Evolutionary conservation across 179 eudicot genomes (phyloP).

Genomic region (Corrigiola litoralis): DNA sequence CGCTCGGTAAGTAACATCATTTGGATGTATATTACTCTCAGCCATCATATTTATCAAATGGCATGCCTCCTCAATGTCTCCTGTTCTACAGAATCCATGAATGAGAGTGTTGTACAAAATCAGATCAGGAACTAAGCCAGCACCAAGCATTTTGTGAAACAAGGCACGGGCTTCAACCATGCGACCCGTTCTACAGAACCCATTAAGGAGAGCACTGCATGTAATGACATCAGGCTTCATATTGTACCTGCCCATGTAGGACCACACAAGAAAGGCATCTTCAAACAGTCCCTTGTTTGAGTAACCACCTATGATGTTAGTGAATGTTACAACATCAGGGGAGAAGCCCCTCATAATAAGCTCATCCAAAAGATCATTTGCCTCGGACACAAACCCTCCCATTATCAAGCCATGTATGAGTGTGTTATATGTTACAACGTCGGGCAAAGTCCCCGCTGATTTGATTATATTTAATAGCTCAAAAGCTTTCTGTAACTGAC

Average conservation of each 20-base stretch:
- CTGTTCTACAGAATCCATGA: conserved; percentile 42
- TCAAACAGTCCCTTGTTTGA: conserved; percentile 35
- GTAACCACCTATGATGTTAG: conserved; percentile 34
- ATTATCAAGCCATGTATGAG: conserved; percentile 35
- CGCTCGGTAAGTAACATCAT: conserved; percentile 32
- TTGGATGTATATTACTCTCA: conserved; percentile 26
- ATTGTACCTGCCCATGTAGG: conserved; percentile 27
- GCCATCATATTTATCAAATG: conserved; percentile 33
- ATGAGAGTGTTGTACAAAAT: conserved; percentile 44
- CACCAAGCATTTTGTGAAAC: conserved; percentile 30
- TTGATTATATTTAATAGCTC: conserved; percentile 35
- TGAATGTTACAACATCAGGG: conserved; percentile 39
- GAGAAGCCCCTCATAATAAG: conserved; percentile 36
- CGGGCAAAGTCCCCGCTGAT: conserved; percentile 35
- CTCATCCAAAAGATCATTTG: conserved; percentile 35
- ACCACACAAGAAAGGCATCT: conserved; percentile 45
- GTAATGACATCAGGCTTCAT: conserved; percentile 44
- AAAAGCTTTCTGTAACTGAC: conserved; percentile 34
- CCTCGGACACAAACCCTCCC: conserved; percentile 36
- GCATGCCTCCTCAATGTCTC: conserved; percentile 36
- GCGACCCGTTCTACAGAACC: conserved; percentile 35
- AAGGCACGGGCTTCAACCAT: conserved; percentile 46
- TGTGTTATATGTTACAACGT: conserved; percentile 40
- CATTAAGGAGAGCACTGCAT: conserved; percentile 46
- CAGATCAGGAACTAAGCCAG: conserved; percentile 43